Evolutionary conservation across 2,329 filamentous ascomycete genomes (phyloP).

Genomic region (Emmonsiellopsis sp.): DNA sequence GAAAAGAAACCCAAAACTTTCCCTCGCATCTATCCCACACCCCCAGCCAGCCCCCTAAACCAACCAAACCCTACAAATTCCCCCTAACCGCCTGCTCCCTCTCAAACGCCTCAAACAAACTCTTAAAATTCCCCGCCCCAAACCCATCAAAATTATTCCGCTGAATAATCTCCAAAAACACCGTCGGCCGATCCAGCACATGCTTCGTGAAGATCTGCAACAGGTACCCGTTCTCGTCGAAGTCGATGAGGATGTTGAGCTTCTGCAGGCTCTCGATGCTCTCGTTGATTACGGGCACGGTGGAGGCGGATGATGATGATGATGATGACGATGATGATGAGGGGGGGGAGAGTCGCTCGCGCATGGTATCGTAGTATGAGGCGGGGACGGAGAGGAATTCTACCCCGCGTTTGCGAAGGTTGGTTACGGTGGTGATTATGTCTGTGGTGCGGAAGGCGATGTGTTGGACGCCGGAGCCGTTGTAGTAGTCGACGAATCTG

Average conservation of each 20-base stretch:
- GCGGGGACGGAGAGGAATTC: conserved; percentile 77
- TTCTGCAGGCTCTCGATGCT: conserved; percentile 65
- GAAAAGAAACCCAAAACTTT: no score
- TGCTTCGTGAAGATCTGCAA: conserved; percentile 68
- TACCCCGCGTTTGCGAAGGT: conserved; percentile 67
- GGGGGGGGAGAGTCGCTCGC: conserved; percentile 45
- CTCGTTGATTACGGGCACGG: conserved; percentile 49
- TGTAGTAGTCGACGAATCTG: conserved; percentile 64
- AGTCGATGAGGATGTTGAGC: conserved; percentile 81
- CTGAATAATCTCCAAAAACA: conserved; percentile 91
- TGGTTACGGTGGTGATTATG: conserved; percentile 63
- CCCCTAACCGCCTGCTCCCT: conserved; percentile 74
- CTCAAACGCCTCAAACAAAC: conserved; percentile 85
- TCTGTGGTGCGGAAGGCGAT: conserved; percentile 73
- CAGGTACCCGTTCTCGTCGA: conserved; percentile 80
- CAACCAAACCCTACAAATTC: conserved; percentile 50
- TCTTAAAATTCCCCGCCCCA: conserved; percentile 88
- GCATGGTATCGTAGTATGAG: conserved; percentile 73
- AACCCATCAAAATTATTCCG: conserved; percentile 80
- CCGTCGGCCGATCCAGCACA: conserved; percentile 82
- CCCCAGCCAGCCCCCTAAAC: not conserved
- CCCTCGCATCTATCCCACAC: not conserved
- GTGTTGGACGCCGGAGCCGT: conserved; percentile 78
- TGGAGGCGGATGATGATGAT: conserved; percentile 19
- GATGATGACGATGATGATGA: not conserved